These are phyloP conservation scores for Alisma plantagoaquatica DNA, from an alignment of 106 monocot genomes.

Conservation along the genomic window DNA sequence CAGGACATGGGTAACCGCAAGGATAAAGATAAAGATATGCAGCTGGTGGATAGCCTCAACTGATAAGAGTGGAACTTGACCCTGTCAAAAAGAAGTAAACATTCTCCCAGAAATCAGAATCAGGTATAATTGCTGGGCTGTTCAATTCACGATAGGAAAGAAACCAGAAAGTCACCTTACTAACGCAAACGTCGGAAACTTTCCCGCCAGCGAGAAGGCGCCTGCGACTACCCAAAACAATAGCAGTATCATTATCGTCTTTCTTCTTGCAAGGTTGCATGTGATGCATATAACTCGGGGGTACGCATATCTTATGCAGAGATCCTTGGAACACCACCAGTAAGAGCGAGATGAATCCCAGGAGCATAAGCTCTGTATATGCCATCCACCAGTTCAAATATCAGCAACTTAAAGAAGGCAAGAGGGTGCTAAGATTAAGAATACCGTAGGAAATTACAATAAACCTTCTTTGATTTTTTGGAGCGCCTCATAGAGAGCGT, in stretches of 20 bases:
- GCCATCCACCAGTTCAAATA: neutral
- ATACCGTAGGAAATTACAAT: no score
- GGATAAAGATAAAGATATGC: slow-evolving; percentile 67
- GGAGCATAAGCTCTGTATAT: slow-evolving; percentile 50
- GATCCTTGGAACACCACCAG: slow-evolving; percentile 40
- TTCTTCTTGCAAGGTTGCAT: slow-evolving; percentile 39
- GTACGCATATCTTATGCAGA: slow-evolving; percentile 39
- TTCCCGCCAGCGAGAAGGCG: slow-evolving; percentile 10
- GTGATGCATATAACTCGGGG: slow-evolving; percentile 14
- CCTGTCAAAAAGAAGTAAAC: slow-evolving; percentile 15
- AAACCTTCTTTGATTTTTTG: slow-evolving; percentile 63
- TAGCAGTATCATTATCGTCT: neutral
- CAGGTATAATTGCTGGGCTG: no score
- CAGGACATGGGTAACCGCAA: slow-evolving; percentile 60
- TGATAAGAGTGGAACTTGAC: slow-evolving; percentile 59
- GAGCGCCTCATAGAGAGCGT: slow-evolving; percentile 49
- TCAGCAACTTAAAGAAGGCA: neutral
- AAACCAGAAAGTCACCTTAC: no score
- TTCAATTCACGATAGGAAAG: neutral
- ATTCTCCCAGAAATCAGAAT: no score
- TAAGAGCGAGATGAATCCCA: slow-evolving; percentile 59
- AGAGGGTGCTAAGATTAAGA: neutral
- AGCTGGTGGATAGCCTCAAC: slow-evolving; percentile 48
- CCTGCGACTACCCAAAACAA: slow-evolving; percentile 4
- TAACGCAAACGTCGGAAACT: slow-evolving; percentile 5